Percentiles rank a stretch among this genome's conserved stretches.
phyloP scores from a whole-genome alignment of 2,329 filamentous ascomycete species.

The Fusarium kyushuense region DNA sequence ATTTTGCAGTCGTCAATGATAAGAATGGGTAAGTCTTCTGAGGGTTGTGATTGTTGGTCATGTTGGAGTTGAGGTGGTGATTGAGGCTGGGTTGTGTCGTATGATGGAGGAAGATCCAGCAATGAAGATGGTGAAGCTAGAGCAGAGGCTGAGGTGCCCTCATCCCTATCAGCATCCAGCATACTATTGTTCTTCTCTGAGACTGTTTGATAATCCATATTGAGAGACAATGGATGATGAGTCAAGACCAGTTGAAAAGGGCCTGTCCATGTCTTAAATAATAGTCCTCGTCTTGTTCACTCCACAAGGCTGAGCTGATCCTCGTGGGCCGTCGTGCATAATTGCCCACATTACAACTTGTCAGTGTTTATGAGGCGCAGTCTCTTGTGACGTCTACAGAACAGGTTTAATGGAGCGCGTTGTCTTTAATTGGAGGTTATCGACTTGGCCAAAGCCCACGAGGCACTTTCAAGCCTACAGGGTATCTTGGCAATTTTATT shows the following conservation, averaged over 20 bases:
- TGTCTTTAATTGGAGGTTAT: background rate
- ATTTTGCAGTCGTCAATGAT: constrained; percentile 41
- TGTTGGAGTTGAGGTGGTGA: background rate
- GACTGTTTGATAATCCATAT: background rate
- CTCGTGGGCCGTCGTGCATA: too few relatives aligned
- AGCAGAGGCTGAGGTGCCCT: background rate
- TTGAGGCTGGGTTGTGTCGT: constrained; percentile 6
- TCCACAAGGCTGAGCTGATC: background rate
- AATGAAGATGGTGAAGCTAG: background rate
- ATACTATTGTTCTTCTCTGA: background rate
- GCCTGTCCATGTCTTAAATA: background rate
- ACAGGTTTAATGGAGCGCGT: background rate
- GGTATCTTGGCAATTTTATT: background rate
- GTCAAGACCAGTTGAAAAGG: background rate
- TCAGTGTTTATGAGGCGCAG: background rate
- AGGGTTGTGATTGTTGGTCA: background rate
- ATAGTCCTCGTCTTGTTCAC: rapidly evolving
- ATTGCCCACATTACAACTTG: background rate
- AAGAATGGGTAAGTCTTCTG: constrained; percentile 34
- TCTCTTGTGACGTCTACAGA: constrained; percentile 6
- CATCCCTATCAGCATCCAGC: background rate
- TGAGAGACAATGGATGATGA: background rate
- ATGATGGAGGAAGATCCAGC: constrained; percentile 13
- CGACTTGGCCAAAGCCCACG: constrained; percentile 5
- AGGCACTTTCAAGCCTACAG: background rate